Base-by-base conservation (phyloP, 179 eudicot species). In the Patellifolia procumbens region DNA sequence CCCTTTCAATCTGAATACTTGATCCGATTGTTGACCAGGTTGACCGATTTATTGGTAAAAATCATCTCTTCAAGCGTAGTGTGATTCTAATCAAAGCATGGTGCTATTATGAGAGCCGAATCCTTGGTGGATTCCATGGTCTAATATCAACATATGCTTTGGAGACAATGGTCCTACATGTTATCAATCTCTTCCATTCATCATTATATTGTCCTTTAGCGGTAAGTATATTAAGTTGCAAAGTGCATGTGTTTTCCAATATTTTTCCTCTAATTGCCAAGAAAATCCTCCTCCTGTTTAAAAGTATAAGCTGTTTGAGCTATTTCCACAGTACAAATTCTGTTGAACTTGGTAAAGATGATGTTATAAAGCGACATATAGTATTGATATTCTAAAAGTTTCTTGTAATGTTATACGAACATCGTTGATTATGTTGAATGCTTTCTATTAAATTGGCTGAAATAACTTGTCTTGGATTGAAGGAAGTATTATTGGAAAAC, bases 51-150 rank as follows among this genome's bases (percentile, higher is more conserved):
- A 76, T 86, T 46, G 88, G 86, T 45, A 81, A 81, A 78, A 81
- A 86, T 75, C 87, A 89, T 81, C 80, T 89, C 24, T 86, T 84
- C 80, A 89, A 87, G 73, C 86, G 84, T 45, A 86, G 92, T 78
- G 81, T 89, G 31, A 87, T 87, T 77, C 78, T 89, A 31, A 83
- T 89, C 48, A 89, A 89, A 79, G 83, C 92, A 51, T 89, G 92
- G 92, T 87, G 90, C 83, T 84, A 82, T 58, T 89, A 89, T 19
- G 92, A 89, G 76, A 87, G 92, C 79, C 78, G 87, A 12, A 80
- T 83, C 61, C 85, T 87, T 55, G 92, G 89, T 51, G 90, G 90
- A 31, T 76, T 29, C 63, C 68, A 84, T 83, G 88, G 90, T 65
- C 83, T 89, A 43, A 76, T 89, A 58, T 86, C 89, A 71, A 86